A percentile compares a stretch with the other conserved stretches of the same genome.
phyloP scores from a whole-genome alignment of 2,329 filamentous ascomycete species.

The Trichoderma guizhouense region DNA sequence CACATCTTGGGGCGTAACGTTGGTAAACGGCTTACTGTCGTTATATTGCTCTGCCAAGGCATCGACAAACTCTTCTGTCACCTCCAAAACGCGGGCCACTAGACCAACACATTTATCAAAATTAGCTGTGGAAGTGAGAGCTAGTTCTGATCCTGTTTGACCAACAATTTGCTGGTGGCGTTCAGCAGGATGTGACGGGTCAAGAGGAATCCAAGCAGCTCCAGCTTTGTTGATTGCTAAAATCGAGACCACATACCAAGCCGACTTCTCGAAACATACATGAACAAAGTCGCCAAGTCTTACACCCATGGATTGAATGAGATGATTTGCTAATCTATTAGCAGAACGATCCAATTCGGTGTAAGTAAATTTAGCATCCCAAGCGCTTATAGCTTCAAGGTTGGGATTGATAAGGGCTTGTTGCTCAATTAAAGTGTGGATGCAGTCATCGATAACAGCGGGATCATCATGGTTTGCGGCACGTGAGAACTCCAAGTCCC shows the following conservation, averaged over 20 bases:
- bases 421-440: constrained; percentile 6
- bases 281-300: constrained; percentile 9
- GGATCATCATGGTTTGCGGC: background rate
- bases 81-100: background rate
- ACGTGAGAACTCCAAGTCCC: constrained; percentile 6
- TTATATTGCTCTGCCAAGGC: constrained; percentile 37
- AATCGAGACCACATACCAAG: constrained; percentile 7
- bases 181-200: constrained; percentile 13
- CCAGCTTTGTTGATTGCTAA: constrained; percentile 17
- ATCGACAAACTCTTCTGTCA: background rate
- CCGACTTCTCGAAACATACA: constrained; percentile 15
- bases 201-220: constrained; percentile 13
- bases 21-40: background rate
- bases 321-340: background rate
- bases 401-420: background rate
- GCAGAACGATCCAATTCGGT: background rate
- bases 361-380: constrained; percentile 10
- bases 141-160: constrained; percentile 8
- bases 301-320: background rate
- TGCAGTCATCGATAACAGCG: constrained; percentile 6
- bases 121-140: constrained; percentile 9
- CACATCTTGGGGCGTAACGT: background rate
- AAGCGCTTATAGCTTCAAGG: background rate
- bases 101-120: background rate
- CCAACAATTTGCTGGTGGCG: constrained; percentile 18